Base-by-base conservation (phyloP, 2,329 filamentous ascomycete species). In the Waltergamsia citrina region DNA sequence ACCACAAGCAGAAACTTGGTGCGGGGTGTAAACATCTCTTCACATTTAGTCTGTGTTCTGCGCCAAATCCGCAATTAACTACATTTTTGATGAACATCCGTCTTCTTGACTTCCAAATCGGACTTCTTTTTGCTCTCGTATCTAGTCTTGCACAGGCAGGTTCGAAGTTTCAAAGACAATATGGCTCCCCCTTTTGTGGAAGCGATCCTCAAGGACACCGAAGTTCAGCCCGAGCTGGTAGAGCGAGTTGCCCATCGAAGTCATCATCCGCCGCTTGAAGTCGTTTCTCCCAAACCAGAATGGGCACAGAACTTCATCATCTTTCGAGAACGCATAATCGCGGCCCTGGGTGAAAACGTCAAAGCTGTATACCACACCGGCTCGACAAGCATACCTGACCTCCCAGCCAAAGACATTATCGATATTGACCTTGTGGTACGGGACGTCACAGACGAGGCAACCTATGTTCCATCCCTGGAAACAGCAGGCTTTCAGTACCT, bases 381-480 rank as follows among this genome's bases (percentile, higher is more conserved):
- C 18, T 71, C 65, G 10, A 73, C 70, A 19, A 65, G 63, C 33
- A 53, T 74, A 6, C 63, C 65, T 0, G 52, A 49, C 7, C 56
- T 74, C 4, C 54, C 63, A 0, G 69, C 70, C 29, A 73, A 74
- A 49, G 53, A 57, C 20, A 50, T 71, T 30, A 66, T 74, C 30
- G 69, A 74, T 44, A 56, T 74, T 19, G 70, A 73, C 42, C 48
- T 73, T 7, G 52, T 62, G 4, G 54, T 73, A 7, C 31, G 43
- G 4, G 52, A 68, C 31, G 38, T 57, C 17, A 41, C 42, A 9
- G 53, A 60, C 25, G 67, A 72, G 41, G 46, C 40, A 3, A 46
- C 48, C 2, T 71, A 71, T 38, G 62, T 60, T 7, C 43, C 53
- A 3, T 47, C 47, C 4, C 60, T 71, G 4, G 63, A 69, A 42